Conservation (phyloP, 1,284 basidiomycete genomes). For the Puccinia horiana region DNA sequence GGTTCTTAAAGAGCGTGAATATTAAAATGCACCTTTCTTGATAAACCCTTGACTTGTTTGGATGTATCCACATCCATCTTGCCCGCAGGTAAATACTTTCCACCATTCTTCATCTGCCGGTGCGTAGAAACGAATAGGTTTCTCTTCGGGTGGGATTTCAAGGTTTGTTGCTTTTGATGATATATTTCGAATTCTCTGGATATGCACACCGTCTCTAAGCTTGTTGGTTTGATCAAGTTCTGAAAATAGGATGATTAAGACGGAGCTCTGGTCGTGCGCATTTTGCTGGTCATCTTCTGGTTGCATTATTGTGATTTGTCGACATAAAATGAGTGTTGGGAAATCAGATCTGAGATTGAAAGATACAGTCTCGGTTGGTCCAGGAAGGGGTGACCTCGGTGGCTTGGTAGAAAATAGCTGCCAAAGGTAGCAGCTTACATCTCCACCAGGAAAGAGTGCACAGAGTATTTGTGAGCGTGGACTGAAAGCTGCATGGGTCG, state of each 20-base stretch:
- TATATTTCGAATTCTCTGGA: background rate
- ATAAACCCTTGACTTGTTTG: slow-evolving; percentile 20
- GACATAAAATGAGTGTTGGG: background rate
- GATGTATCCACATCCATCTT: slow-evolving; percentile 4
- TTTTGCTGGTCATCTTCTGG: background rate
- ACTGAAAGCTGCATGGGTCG: slow-evolving; percentile 37
- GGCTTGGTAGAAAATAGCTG: background rate
- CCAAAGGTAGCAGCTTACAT: slow-evolving; percentile 19
- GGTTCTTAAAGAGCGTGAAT: background rate
- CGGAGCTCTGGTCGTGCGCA: background rate
- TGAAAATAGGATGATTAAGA: slow-evolving; percentile 30
- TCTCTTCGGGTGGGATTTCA: background rate
- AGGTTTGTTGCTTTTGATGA: background rate
- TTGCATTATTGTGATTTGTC: slow-evolving; percentile 25
- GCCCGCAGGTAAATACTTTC: slow-evolving; percentile 3
- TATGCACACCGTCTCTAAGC: slow-evolving; percentile 9
- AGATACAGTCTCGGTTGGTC: slow-evolving; percentile 1
- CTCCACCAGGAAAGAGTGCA: slow-evolving; percentile 19
- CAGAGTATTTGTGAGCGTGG: slow-evolving; percentile 15
- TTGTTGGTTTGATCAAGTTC: background rate
- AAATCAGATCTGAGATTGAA: background rate
- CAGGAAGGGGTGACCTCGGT: background rate
- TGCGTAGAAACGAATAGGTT: slow-evolving; percentile 20
- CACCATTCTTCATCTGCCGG: slow-evolving; percentile 9
- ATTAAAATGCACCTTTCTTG: slow-evolving; percentile 27